A percentile compares a stretch with the other conserved stretches of the same genome.
Conservation (phyloP, 176 grass and related monocot genomes). For the Themeda triandra region DNA sequence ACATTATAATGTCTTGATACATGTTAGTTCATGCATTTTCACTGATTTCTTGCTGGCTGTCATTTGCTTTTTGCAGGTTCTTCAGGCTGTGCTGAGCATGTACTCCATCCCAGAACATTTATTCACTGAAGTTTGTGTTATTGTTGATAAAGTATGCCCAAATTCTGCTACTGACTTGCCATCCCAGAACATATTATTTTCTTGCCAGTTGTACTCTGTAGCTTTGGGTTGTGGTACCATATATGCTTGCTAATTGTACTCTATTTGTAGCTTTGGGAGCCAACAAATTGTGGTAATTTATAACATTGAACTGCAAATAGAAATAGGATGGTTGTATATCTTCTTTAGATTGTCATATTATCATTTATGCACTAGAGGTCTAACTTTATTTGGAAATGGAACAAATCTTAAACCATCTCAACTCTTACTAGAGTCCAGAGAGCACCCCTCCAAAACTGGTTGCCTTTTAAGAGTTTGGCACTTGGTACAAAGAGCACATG, state of each 20-base stretch:
- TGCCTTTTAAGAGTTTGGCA: not conserved
- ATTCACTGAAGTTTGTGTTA: slow-evolving; percentile 71
- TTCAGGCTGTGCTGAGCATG: slow-evolving; percentile 70
- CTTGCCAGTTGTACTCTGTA: not conserved
- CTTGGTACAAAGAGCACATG: not conserved
- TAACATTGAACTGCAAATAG: not conserved
- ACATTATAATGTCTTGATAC: not conserved
- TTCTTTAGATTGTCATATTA: not conserved
- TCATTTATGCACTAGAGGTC: not conserved
- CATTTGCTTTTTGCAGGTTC: slow-evolving; percentile 56
- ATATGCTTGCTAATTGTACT: not conserved
- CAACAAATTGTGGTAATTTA: not conserved
- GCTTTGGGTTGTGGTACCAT: not conserved
- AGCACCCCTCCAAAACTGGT: not conserved
- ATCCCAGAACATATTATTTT: not conserved
- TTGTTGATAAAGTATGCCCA: slow-evolving; percentile 73
- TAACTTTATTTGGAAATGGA: not conserved
- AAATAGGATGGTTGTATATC: not conserved
- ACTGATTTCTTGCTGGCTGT: slow-evolving; percentile 6
- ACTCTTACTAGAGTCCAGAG: not conserved
- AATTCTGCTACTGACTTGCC: not conserved
- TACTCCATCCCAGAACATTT: slow-evolving; percentile 70
- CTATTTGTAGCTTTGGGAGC: not conserved
- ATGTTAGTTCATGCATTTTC: not conserved
- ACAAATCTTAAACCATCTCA: not conserved